Percentiles rank a stretch among this genome's conserved stretches.
These are phyloP conservation scores for Fusarium luffae DNA, from an alignment of 2,329 filamentous ascomycete genomes.

Conservation along the genomic window DNA sequence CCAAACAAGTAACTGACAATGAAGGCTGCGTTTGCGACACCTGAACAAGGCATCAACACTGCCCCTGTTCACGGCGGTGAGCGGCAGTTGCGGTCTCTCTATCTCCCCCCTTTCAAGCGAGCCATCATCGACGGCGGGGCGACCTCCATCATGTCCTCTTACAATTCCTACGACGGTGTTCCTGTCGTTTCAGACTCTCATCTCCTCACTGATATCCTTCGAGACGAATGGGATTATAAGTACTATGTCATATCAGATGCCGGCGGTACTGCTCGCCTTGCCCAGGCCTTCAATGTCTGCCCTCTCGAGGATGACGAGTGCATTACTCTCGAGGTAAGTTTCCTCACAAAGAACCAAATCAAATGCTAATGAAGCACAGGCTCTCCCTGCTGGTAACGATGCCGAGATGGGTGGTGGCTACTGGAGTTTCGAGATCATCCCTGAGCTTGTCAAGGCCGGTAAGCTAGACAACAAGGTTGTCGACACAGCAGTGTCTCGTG, in stretches of 20 bases:
- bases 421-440: constrained; percentile 75
- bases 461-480: constrained; percentile 69
- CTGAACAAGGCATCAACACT: constrained; percentile 79
- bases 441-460: constrained; percentile 70
- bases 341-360: accelerated
- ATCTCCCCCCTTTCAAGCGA: constrained; percentile 71
- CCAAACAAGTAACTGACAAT: neutral
- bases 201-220: constrained; percentile 74
- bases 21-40: constrained; percentile 70
- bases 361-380: constrained; percentile 47
- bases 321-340: constrained; percentile 66
- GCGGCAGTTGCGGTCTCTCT: constrained; percentile 65
- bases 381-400: constrained; percentile 76
- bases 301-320: constrained; percentile 69
- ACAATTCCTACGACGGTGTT: constrained; percentile 79
- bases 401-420: constrained; percentile 82
- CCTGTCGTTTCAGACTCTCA: constrained; percentile 74
- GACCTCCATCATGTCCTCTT: constrained; percentile 77
- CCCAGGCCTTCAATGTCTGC: constrained; percentile 73
- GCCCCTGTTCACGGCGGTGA: constrained; percentile 66
- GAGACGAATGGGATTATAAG: constrained; percentile 78
- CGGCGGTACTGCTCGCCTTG: constrained; percentile 76
- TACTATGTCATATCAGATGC: constrained; percentile 74
- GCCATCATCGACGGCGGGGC: constrained; percentile 77
- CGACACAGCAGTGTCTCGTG: constrained; percentile 73